Evolutionary conservation across 768 basidiomycete species (phyloP), one percentile per base, ranked within the genome.

Genomic region (Lactarius psammicola): DNA sequence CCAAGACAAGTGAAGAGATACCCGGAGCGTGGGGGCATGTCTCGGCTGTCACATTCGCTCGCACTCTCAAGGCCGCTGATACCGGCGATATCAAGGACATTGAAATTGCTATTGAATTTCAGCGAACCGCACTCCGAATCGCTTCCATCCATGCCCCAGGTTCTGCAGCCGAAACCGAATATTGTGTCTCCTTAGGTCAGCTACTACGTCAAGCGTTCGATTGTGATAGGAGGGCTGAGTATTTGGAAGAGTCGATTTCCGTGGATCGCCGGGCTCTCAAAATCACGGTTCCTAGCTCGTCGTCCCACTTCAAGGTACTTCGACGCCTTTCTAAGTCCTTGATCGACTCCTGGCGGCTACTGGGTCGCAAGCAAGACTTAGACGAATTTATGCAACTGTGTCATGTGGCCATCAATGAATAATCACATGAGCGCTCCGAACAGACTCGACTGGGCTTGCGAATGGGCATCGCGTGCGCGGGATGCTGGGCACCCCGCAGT

Each of bases 1-100:
- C 44, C n/a, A 46, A 1, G 44, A 23, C 44, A 46, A n/a, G 44
- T 13, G 44, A 46, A 46, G 44, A 46, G 44, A 46, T 46, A 11
- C 11, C n/a, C n/a, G 11, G 11, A n/a, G 44, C 8, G 3, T 23
- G 44, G 44, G 10, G n/a, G 44, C n/a, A 23, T 23, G 10, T 46
- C n/a, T n/a, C n/a, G n/a, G 44, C 44, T 23, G 44, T 46, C 44
- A 46, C 44, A 46, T 46, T 46, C 44, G 44, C n/a, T 46, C 44
- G 44, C 44, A 13, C 3, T 11, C 10, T 23, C n/a, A 46, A 46
- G n/a, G 44, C 44, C n/a, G 44, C 44, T 5, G n/a, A 46, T 23
- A 46, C 44, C 11, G n/a, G 44, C n/a, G 44, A 46, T 23, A 46
- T 46, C 44, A n/a, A 46, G 20, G 44, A 23, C 20, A 46, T 46